Evolutionary conservation across 495 filamentous ascomycete genomes (phyloP).

Genomic region (Hamigera avellanea): DNA sequence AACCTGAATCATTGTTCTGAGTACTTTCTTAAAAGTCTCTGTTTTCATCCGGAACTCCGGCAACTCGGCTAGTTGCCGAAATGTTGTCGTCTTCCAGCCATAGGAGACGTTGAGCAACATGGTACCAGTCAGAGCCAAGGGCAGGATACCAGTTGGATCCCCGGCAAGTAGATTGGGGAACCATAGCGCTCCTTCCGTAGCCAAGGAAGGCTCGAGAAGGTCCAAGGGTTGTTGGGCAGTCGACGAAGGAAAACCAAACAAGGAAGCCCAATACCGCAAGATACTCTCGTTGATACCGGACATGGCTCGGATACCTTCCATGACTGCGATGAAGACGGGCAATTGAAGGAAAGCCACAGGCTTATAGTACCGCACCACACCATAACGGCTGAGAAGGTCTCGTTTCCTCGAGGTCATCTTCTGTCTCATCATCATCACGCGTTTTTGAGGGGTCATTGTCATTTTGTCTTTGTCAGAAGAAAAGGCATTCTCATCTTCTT

Average conservation of each 20-base stretch:
- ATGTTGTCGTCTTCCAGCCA: constrained; percentile 17
- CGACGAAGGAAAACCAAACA: constrained; percentile 4
- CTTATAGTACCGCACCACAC: constrained; percentile 39
- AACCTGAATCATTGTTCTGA: constrained; percentile 17
- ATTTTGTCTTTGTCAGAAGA: constrained; percentile 7
- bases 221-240: constrained; percentile 5
- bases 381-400: constrained; percentile 31
- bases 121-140: constrained; percentile 36
- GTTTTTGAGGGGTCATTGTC: constrained; percentile 2
- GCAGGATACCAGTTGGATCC: constrained; percentile 60
- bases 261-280: constrained; percentile 11
- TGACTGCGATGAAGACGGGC: constrained; percentile 57
- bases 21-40: constrained; percentile 5
- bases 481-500: constrained; percentile 14
- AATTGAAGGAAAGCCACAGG: constrained; percentile 35
- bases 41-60: constrained; percentile 15
- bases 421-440: background rate
- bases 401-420: constrained; percentile 14
- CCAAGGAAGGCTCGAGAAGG: constrained; percentile 43
- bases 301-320: constrained; percentile 57
- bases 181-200: constrained; percentile 67
- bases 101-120: constrained; percentile 24
- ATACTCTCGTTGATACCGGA: constrained; percentile 42
- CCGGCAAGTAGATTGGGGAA: constrained; percentile 61
- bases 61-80: constrained; percentile 14